Evolutionary conservation across 2,329 filamentous ascomycete genomes (phyloP), one percentile per base, ranked within the genome.

Genomic region (Fusarium sp.): DNA sequence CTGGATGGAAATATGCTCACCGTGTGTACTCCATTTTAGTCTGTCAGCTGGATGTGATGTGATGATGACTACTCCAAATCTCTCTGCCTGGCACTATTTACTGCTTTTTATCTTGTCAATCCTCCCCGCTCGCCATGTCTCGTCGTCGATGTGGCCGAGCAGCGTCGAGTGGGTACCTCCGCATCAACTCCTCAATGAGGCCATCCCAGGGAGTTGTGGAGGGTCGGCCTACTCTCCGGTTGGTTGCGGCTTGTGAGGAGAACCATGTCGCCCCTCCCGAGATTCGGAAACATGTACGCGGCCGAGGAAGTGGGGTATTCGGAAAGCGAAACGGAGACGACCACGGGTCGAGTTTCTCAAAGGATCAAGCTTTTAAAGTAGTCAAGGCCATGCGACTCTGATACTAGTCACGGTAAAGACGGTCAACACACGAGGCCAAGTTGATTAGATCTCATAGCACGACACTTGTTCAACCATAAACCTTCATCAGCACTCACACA

Each of bases 21-120:
- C 71, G 75, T 18, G 71, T 72, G 58, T 75, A 75, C 68, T 75
- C 74, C 74, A 75, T 75, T 2, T 56, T 66, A 36, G 10, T 58
- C 5, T 58, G 10, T 36, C 10, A 29, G 9, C 13, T 58, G 56
- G 6, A 36, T 58, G 33, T 20, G 35, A 27, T 58, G 35, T 29
- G 56, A 27, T 58, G 56, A 27, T 40, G 52, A 57, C 31, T 35
- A 56, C n/a, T 57, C 29, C 27, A 33, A 52, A 29, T 52, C 14
- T 27, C 11, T 31, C 14, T 58, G 7, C 14, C n/a, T 25, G 25
- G 8, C n/a, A 31, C 36, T 22, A 45, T 31, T 31, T 42, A 22
- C 9, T 11, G 18, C 59, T 47, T 62, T 45, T 62, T 61, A 33
- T 50, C 36, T 42, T 36, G 35, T 45, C 18, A 40, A 38, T 59